These are phyloP conservation scores for Geotrichum armillariae DNA, from an alignment of 1,139 yeast genomes.

Conservation along the genomic window DNA sequence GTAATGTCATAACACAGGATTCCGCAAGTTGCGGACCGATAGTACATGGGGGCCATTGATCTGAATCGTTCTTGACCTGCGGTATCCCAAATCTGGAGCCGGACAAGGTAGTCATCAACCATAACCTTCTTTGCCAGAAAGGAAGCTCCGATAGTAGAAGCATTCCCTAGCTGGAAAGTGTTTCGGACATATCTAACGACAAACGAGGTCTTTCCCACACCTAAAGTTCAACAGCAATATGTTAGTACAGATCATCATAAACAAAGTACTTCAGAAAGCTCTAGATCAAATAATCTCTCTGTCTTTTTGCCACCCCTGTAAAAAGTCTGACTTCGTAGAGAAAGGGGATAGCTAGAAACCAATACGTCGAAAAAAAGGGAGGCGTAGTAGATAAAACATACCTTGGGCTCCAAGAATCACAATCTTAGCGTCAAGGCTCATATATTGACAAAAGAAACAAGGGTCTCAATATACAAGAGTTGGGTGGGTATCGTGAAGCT, in stretches of 20 bases:
- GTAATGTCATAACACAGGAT: slow-evolving; percentile 89
- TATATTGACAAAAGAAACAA: slow-evolving; percentile 20
- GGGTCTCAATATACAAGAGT: neutral
- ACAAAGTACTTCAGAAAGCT: neutral
- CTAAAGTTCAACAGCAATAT: slow-evolving; percentile 41
- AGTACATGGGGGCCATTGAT: slow-evolving; percentile 91
- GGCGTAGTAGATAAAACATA: slow-evolving; percentile 21
- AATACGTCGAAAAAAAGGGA: slow-evolving; percentile 1
- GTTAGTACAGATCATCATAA: slow-evolving; percentile 7
- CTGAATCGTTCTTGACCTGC: slow-evolving; percentile 96
- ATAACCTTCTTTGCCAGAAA: slow-evolving; percentile 87
- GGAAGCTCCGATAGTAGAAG: slow-evolving; percentile 95
- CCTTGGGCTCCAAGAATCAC: slow-evolving; percentile 43
- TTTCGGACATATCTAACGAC: slow-evolving; percentile 87
- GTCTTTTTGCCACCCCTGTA: slow-evolving; percentile 10
- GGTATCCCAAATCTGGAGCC: slow-evolving; percentile 93
- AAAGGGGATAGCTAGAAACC: neutral
- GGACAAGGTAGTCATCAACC: slow-evolving; percentile 78
- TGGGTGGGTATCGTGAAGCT: neutral
- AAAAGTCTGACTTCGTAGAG: neutral
- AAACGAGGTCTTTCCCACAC: slow-evolving; percentile 89
- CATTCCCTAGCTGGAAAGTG: slow-evolving; percentile 88
- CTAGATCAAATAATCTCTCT: neutral
- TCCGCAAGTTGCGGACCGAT: slow-evolving; percentile 93
- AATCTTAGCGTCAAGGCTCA: slow-evolving; percentile 42